Conservation (phyloP, 306 rosid species). For the Carpinus fangiana region DNA sequence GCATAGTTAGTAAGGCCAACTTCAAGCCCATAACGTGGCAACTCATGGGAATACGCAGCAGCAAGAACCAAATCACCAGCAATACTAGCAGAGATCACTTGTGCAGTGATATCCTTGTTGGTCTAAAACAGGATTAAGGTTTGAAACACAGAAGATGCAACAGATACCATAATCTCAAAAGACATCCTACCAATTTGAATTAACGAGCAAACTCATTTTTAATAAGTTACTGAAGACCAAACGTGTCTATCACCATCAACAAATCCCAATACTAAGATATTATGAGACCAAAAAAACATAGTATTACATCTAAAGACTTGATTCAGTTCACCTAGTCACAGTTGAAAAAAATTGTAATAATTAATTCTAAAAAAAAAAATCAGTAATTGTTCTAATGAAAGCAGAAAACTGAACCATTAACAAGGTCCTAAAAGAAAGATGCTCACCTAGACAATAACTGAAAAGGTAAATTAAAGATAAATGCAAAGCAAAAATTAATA, state of each 20-base stretch:
- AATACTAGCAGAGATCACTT: conserved; percentile 75
- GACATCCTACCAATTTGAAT: not conserved
- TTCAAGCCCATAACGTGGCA: conserved; percentile 71
- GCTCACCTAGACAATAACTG: not conserved
- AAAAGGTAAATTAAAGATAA: not conserved
- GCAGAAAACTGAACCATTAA: not conserved
- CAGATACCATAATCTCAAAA: not conserved
- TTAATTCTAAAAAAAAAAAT: no score
- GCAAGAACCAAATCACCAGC: conserved; percentile 84
- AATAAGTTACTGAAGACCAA: no score
- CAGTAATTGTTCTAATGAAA: not conserved
- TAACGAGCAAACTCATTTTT: no score
- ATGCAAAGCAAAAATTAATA: not conserved
- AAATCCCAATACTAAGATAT: not conserved
- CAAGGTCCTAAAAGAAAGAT: not conserved
- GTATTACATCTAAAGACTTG: not conserved
- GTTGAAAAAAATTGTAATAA: no score
- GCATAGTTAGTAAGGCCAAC: conserved; percentile 94
- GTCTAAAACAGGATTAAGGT: conserved; percentile 50
- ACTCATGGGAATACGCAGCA: conserved; percentile 77
- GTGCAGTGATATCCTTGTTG: conserved; percentile 75
- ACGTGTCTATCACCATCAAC: not conserved
- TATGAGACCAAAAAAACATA: not conserved
- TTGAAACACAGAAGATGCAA: not conserved
- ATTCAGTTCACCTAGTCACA: no score